A percentile compares a stretch with the other conserved stretches of the same genome.
phyloP scores from a whole-genome alignment of 352 stramenopile species.

The Blastocystis sp. region DNA sequence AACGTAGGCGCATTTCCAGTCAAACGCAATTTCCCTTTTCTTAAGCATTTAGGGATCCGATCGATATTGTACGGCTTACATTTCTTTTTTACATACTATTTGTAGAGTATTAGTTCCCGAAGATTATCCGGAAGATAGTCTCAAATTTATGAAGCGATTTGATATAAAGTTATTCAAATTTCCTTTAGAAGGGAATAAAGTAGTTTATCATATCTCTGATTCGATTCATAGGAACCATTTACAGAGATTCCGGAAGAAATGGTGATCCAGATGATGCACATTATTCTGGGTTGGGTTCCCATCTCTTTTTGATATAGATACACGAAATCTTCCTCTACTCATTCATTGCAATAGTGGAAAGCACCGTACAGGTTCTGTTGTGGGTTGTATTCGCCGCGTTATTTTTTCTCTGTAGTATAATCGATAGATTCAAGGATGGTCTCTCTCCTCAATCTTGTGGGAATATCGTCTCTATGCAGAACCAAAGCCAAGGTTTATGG shows the following conservation, averaged over 20 bases:
- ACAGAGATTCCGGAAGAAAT: constrained; percentile 51
- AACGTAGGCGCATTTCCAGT: constrained; percentile 40
- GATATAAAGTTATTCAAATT: constrained; percentile 50
- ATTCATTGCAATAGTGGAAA: constrained; percentile 60
- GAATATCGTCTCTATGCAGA: constrained; percentile 57
- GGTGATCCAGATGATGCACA: constrained; percentile 49
- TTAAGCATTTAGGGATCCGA: constrained; percentile 35
- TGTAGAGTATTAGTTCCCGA: constrained; percentile 41
- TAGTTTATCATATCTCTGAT: not conserved
- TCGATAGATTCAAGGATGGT: constrained; percentile 37
- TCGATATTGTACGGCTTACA: constrained; percentile 13
- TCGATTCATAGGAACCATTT: constrained; percentile 32
- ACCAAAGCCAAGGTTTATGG: constrained; percentile 47
- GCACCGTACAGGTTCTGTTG: constrained; percentile 49
- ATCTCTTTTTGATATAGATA: not conserved
- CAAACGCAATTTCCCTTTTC: constrained; percentile 50
- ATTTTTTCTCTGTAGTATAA: not conserved
- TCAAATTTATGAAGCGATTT: constrained; percentile 46
- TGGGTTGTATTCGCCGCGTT: constrained; percentile 50
- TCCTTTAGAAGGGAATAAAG: constrained; percentile 39
- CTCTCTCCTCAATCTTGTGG: constrained; percentile 29
- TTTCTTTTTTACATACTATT: not conserved
- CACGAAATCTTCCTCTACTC: constrained; percentile 33
- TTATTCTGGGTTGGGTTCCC: not conserved
- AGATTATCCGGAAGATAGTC: constrained; percentile 58